Evolutionary conservation across 352 stramenopile genomes (phyloP), one percentile per base, ranked within the genome.

Genomic region (Thalassiosira pacifica): DNA sequence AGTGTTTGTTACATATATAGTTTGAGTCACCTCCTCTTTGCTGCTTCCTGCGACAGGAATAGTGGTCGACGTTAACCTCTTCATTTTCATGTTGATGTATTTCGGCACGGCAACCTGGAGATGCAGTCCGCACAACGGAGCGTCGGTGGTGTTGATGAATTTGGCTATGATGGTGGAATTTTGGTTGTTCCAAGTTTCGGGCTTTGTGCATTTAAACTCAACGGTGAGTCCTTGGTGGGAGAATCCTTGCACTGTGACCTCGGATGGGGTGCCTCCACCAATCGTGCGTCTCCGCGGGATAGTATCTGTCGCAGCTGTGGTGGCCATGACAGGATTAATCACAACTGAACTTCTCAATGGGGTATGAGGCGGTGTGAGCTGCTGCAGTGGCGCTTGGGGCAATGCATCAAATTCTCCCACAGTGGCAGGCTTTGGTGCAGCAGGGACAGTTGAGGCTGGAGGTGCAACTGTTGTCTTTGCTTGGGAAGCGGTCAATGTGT

Each of bases 31-130:
- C 19, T 85, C 69, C 64, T 92, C 92, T 19, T 69, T 72, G 31
- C 73, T 91, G 32, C 79, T 89, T 8, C 93, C 96, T 40, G 97
- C 96, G 1, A 96, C 79, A 8, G 97, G 96, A 63, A 99, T 88
- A 22, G 95, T 96, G 32, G 97, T 96, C 27, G 95, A 97, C 19
- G 94, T 98, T 3, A 97, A 95, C n/a, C 97, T 97, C 79, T 99
- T 96, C 97, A 99, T 98, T 92, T 98, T 97, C 88, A 99, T 96
- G 67, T 97, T 98, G 72, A 99, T 97, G 83, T 98, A 99, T 92
- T 97, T 99, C 26, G 98, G 98, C 83, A 99, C 98, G 32, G 97
- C 97, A 40, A 96, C 88, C 85, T 97, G 94, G 48, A 99, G 96
- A 72, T 97, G 94, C 76, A 99, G 97, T 37, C 97, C 96, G 57